Evolutionary conservation across 441 rosid species (phyloP), one percentile per base, ranked within the genome.

Genomic region (Melastoma candidum): DNA sequence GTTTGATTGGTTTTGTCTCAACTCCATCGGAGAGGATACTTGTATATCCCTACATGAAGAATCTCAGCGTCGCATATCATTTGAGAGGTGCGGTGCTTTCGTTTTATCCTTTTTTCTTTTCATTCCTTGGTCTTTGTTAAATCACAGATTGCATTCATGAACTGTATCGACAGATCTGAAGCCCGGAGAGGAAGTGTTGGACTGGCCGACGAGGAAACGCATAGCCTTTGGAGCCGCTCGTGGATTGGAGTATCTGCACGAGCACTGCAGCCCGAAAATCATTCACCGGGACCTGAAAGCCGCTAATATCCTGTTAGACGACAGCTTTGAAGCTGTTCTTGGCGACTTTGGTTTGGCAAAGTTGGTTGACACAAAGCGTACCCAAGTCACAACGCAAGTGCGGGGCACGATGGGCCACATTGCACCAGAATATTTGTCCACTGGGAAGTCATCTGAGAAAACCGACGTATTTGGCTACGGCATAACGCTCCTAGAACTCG

Each of bases 331-430:
- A 58, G 65, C 83, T 11, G 79, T 80, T 62, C 73, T 80, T 24
- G 73, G 79, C 46, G 86, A 77, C 66, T 77, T 77, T 44, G 83
- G 86, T 54, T 60, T 80, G 24, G 79, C 77, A 11, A 77, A 58
- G 74, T 61, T 58, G 9, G 76, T 75, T 2, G 86, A 80, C 36
- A 25, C 69, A 4, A 71, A 70, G 44, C 43, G 51, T 43, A 80
- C 86, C 47, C 77, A 77, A 24, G 71, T 80, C 26, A 80, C 86
- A 4, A 77, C 86, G 55, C 83, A 77, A 63, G 54, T 77, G 17
- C 76, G 86, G 4, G 86, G 86, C 7, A 80, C 86, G 13, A 80
- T 73, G 76, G 81, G 85, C 12, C 83, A 77, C 61, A 77, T 80
- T 26, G 85, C 85, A 12, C 85, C 82, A 1, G 85, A 77, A 57